Percentiles rank a stretch among this genome's conserved stretches.
These are phyloP conservation scores for Pachysandra terminalis DNA, from an alignment of 164 flowering plant species.

Conservation along the genomic window DNA sequence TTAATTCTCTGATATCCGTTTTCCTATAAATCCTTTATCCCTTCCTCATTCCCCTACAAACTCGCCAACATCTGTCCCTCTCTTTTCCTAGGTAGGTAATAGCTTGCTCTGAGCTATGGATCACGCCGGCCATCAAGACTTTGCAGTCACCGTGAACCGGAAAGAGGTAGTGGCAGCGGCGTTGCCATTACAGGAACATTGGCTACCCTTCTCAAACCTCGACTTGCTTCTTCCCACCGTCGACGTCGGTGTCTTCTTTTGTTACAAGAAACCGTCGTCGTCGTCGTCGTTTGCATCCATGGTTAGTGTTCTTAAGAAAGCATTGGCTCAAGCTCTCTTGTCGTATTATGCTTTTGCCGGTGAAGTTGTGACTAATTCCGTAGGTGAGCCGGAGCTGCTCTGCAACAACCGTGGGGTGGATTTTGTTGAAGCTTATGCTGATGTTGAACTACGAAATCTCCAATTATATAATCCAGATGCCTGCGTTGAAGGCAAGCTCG, in stretches of 20 bases:
- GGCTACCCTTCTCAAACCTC: slow-evolving; percentile 37
- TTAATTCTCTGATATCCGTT: too few species aligned
- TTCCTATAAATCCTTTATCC: too few species aligned
- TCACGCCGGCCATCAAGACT: neutral
- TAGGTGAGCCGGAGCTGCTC: slow-evolving; percentile 35
- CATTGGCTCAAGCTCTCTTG: slow-evolving; percentile 26
- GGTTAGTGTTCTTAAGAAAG: slow-evolving; percentile 19
- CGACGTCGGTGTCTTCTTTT: too few species aligned
- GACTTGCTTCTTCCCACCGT: slow-evolving; percentile 33
- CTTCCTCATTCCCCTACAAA: too few species aligned
- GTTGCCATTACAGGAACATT: slow-evolving; percentile 29
- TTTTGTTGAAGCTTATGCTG: slow-evolving; percentile 37
- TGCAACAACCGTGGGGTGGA: slow-evolving; percentile 51
- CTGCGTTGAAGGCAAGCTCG: slow-evolving; percentile 35
- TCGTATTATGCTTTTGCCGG: slow-evolving; percentile 32
- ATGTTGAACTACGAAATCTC: slow-evolving; percentile 22
- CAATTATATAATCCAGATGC: slow-evolving; percentile 39
- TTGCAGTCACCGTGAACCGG: slow-evolving; percentile 15
- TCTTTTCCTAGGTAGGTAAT: too few species aligned
- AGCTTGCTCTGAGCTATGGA: slow-evolving; percentile 4
- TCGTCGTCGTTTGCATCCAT: slow-evolving; percentile 6
- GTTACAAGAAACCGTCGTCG: slow-evolving; percentile 22
- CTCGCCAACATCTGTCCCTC: slow-evolving; percentile 6
- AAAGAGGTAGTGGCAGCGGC: slow-evolving; percentile 26
- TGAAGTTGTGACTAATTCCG: slow-evolving; percentile 27